Conservation (phyloP, 495 filamentous ascomycete genomes). For the Thermothielavioides terrestris region DNA sequence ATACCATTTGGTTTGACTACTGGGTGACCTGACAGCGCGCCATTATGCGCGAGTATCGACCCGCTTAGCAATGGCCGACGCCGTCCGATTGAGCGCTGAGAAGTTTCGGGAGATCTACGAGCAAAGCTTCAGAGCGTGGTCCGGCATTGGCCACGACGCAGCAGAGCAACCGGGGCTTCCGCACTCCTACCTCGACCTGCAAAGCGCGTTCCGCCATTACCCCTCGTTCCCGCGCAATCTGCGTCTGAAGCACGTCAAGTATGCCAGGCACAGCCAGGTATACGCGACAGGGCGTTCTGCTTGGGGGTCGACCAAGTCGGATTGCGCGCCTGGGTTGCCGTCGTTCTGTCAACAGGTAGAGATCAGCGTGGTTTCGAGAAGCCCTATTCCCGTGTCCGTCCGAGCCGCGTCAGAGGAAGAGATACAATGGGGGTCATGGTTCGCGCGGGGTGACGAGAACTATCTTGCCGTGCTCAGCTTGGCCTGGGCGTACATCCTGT, state of each 20-base stretch:
- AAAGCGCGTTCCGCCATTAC: not conserved
- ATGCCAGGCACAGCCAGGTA: not conserved
- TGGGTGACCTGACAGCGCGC: too few species aligned
- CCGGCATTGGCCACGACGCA: not conserved
- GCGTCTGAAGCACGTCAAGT: not conserved
- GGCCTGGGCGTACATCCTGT: constrained; percentile 20
- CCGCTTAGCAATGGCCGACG: not conserved
- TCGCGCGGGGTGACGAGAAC: not conserved
- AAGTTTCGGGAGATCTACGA: not conserved
- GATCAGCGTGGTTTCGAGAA: not conserved
- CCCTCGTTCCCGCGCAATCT: not conserved
- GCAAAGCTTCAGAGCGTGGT: constrained; percentile 5
- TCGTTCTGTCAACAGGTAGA: not conserved
- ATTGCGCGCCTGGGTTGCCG: not conserved
- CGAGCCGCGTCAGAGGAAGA: not conserved
- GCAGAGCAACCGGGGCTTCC: not conserved
- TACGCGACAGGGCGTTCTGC: not conserved
- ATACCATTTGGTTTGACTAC: too few species aligned
- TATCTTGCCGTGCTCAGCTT: constrained; percentile 7
- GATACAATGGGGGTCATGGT: not conserved
- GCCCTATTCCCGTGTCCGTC: not conserved
- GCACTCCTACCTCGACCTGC: not conserved
- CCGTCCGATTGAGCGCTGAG: not conserved
- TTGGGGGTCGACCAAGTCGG: not conserved
- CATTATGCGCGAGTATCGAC: too few species aligned